Conservation (phyloP, 768 basidiomycete species). For the Pleurotus eryngii region DNA sequence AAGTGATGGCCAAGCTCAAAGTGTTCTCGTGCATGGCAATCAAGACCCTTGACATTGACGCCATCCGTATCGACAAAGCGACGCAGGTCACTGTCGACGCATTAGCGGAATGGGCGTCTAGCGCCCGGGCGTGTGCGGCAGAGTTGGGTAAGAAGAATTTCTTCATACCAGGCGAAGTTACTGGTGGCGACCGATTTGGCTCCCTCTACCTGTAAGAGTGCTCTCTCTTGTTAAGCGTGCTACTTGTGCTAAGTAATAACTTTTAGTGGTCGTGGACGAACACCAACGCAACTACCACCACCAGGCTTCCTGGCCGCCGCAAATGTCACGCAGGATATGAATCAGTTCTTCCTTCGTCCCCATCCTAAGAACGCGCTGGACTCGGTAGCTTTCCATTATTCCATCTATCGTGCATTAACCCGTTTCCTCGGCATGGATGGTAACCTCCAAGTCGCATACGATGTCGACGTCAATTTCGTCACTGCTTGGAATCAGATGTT, state of each 20-base stretch:
- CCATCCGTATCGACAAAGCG: slow-evolving; percentile 93
- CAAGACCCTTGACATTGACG: slow-evolving; percentile 86
- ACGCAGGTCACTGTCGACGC: slow-evolving; percentile 88
- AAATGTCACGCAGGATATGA: slow-evolving; percentile 55
- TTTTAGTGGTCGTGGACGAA: slow-evolving; percentile 82
- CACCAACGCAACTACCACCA: slow-evolving; percentile 69
- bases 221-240: neutral
- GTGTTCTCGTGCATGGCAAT: slow-evolving; percentile 85
- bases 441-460: slow-evolving; percentile 87
- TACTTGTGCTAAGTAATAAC: neutral
- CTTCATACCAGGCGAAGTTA: slow-evolving; percentile 90
- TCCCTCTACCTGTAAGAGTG: slow-evolving; percentile 73
- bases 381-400: slow-evolving; percentile 88
- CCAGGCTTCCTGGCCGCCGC: slow-evolving; percentile 66
- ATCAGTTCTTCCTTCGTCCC: slow-evolving; percentile 79
- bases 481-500: slow-evolving; percentile 93
- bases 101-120: slow-evolving; percentile 69
- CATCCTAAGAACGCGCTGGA: slow-evolving; percentile 64
- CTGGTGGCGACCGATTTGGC: slow-evolving; percentile 90
- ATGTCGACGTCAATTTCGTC: slow-evolving; percentile 78
- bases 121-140: slow-evolving; percentile 72
- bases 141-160: slow-evolving; percentile 80
- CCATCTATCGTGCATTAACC: slow-evolving; percentile 80
- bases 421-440: slow-evolving; percentile 97
- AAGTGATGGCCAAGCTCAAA: slow-evolving; percentile 74